Evolutionary conservation across 2,329 filamentous ascomycete genomes (phyloP).

Genomic region (Ceratocystis smalleyi): DNA sequence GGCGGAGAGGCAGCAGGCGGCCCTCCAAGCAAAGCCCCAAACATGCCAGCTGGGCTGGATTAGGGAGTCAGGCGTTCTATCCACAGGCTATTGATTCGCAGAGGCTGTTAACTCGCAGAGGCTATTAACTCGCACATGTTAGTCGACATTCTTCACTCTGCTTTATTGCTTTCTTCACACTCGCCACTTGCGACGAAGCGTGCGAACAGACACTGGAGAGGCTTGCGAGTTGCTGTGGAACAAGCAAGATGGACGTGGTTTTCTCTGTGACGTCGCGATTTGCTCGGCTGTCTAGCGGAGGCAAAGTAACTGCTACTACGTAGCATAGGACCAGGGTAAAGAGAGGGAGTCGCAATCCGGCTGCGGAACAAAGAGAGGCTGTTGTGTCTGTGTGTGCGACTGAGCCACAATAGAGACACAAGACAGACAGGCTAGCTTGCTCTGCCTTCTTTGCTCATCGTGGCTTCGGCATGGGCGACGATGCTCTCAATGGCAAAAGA

Average conservation of each 20-base stretch:
- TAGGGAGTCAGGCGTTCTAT: background rate
- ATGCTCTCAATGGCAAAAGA: too few relatives aligned
- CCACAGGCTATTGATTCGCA: too few relatives aligned
- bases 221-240: background rate
- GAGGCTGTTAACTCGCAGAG: too few relatives aligned
- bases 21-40: background rate
- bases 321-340: background rate
- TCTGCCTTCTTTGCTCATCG: too few relatives aligned
- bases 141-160: background rate
- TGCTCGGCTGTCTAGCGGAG: background rate
- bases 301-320: background rate
- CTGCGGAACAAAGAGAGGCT: background rate
- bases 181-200: background rate
- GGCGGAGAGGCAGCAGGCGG: background rate
- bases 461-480: too few relatives aligned
- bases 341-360: background rate
- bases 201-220: background rate
- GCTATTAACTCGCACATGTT: too few relatives aligned
- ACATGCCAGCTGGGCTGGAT: background rate
- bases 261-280: background rate
- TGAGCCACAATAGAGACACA: too few relatives aligned
- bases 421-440: too few relatives aligned
- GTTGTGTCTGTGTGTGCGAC: background rate
- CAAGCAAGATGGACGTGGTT: background rate
- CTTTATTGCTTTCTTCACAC: background rate